Percentiles rank a stretch among this genome's conserved stretches.
Evolutionary conservation across 257 asterid genomes (phyloP).

Genomic region (Solanum neorickii): DNA sequence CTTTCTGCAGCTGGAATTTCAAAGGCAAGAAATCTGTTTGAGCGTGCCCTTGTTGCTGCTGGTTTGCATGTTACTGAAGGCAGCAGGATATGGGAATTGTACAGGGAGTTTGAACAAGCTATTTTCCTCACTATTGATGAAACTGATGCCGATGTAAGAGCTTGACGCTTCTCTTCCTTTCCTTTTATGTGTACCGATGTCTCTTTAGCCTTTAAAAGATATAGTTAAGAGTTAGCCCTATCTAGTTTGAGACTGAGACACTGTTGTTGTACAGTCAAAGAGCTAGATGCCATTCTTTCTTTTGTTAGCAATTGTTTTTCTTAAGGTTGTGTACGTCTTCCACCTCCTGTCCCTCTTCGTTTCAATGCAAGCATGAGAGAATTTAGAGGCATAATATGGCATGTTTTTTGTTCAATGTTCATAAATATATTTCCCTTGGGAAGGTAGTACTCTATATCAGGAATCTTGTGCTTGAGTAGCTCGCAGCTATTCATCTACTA

Average conservation of each 20-base stretch:
- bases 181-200: neutral
- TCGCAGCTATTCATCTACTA: neutral
- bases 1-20: constrained; percentile 55
- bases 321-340: neutral
- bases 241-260: neutral
- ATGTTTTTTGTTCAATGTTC: neutral
- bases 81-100: constrained; percentile 71
- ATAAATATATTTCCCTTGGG: neutral
- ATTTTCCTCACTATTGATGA: constrained; percentile 45
- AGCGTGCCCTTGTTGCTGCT: constrained; percentile 82
- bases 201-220: neutral
- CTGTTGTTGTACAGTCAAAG: neutral
- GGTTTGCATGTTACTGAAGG: constrained; percentile 88
- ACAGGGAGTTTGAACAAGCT: constrained; percentile 80
- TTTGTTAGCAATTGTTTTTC: neutral
- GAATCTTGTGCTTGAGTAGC: neutral
- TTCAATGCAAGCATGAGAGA: neutral
- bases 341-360: neutral
- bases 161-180: neutral
- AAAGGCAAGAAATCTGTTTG: constrained; percentile 71
- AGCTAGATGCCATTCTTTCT: neutral
- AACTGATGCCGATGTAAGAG: constrained; percentile 42
- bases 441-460: neutral
- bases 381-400: neutral
- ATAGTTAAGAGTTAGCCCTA: neutral